Evolutionary conservation across 768 basidiomycete genomes (phyloP), one percentile per base, ranked within the genome.

Genomic region (Kwoniella dejecticola): DNA sequence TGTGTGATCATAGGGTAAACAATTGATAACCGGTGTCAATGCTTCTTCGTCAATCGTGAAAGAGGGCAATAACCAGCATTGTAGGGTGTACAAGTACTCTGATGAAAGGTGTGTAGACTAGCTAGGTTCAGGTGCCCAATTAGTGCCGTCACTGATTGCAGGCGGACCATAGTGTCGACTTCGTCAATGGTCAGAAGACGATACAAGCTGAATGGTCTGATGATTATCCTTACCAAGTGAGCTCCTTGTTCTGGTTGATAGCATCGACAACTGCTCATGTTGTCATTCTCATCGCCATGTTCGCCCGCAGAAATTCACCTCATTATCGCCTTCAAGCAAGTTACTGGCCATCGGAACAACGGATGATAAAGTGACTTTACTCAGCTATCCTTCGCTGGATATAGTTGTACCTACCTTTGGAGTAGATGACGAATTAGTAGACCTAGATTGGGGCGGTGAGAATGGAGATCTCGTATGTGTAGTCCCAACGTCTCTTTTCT

Each of bases 251-350:
- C 8, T 8, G 36, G 8, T 38, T 17, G 36, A 38, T 38, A 38
- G 8, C 8, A 38, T 8, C 8, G 17, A 38, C 36, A 8, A 42
- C 41, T 42, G 41, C 5, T 42, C 11, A 38, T 31, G 50, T 72
- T 26, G 38, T 57, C 62, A 55, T 75, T 30, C 52, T 57, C 62
- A 55, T n/a, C n/a, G n/a, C n/a, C n/a, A n/a, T n/a, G n/a, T n/a
- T n/a, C n/a, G n/a, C n/a, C n/a, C n/a, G n/a, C 75, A 96, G 94
- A 94, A 90, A 86, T 87, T 93, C 23, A 93, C 92, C 1, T 83
- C 85, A 1, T 80, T 97, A 57, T 92, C 92, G 40, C 86, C 87
- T 5, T 83, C 87, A 67, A 83, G 84, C 23, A 82, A 79, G 24
- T 76, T 88, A 40, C 75, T 95, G 4, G 88, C 86, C 3, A 84